A percentile compares a stretch with the other conserved stretches of the same genome.
phyloP scores from a whole-genome alignment of 345 rosid genomes.

The Excoecaria agallocha region DNA sequence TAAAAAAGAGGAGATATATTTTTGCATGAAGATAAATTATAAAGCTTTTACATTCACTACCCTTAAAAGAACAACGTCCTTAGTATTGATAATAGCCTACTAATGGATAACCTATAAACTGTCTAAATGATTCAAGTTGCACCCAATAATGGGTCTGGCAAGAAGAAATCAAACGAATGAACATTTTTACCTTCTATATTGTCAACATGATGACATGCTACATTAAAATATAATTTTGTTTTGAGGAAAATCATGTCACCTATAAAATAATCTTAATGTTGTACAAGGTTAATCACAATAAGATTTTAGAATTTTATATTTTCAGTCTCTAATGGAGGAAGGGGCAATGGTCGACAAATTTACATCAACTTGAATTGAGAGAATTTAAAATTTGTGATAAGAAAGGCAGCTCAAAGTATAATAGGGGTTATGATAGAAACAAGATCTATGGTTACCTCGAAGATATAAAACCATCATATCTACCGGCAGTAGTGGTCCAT shows the following conservation, averaged over 20 bases:
- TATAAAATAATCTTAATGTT: not conserved
- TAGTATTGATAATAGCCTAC: not conserved
- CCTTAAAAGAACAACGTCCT: not conserved
- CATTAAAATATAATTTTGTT: not conserved
- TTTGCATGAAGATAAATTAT: conserved; percentile 11
- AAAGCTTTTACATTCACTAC: not conserved
- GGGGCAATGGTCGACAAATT: not conserved
- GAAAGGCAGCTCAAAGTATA: not conserved
- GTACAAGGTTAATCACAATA: not conserved
- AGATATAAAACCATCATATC: conserved; percentile 28
- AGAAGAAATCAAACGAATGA: not conserved
- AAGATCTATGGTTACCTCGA: conserved; percentile 50
- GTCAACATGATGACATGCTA: conserved; percentile 5
- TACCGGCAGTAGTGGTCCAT: conserved; percentile 42
- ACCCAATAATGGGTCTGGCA: not conserved
- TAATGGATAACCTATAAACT: not conserved
- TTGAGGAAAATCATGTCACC: not conserved
- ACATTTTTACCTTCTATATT: not conserved
- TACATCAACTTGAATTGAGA: not conserved
- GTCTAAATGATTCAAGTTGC: conserved; percentile 1
- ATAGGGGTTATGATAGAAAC: conserved; percentile 16
- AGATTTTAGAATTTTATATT: not conserved
- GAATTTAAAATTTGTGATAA: not conserved
- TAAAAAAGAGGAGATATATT: conserved; percentile 19
- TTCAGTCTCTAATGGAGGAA: conserved; percentile 8